Evolutionary conservation across 345 rosid genomes (phyloP), one percentile per base, ranked within the genome.

Genomic region (Pugionium dolabratum): DNA sequence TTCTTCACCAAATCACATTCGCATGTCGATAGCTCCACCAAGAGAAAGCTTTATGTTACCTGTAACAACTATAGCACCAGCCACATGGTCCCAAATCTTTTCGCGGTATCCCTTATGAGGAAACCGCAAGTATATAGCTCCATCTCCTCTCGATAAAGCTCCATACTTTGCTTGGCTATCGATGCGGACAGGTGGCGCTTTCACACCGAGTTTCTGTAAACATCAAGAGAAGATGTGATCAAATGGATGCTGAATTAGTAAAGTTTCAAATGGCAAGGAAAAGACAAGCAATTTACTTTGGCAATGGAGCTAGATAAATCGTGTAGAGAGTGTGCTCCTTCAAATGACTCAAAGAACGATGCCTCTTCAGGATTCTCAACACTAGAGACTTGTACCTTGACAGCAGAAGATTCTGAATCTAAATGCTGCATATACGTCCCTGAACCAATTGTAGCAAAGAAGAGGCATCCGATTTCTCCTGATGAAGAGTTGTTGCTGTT

Each of bases 21-120:
- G 9, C 58, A 0, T 9, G n/a, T 25, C 56, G 32, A 4, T 34
- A 69, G 35, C 50, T 18, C 18, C 18, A 18, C 0, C 18, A 18
- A 18, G 18, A 18, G 30, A 27, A 54, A 58, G 41, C 2, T 64
- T 54, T 60, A 28, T 10, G 26, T 62, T 86, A 90, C 97, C 97
- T 56, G 91, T 83, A 4, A 90, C 96, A 49, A 94, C 95, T 31
- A 94, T 86, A 70, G 75, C 82, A 27, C 99, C 96, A 11, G 97
- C 99, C 54, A 95, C 99, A 79, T 94, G 99, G 79, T 94, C 97
- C 97, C 97, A 90, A 77, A 90, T 94, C 74, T 90, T 94, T 75
- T 94, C 97, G 5, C 85, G 86, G 72, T 94, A 90, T 41, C 99
- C 99, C 80, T 80, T 77, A 54, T 69, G 93, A 41, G 97, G 93